phyloP scores from a whole-genome alignment of 139 green algal genomes.

The Auxenochlorella pyrenoidosa region DNA sequence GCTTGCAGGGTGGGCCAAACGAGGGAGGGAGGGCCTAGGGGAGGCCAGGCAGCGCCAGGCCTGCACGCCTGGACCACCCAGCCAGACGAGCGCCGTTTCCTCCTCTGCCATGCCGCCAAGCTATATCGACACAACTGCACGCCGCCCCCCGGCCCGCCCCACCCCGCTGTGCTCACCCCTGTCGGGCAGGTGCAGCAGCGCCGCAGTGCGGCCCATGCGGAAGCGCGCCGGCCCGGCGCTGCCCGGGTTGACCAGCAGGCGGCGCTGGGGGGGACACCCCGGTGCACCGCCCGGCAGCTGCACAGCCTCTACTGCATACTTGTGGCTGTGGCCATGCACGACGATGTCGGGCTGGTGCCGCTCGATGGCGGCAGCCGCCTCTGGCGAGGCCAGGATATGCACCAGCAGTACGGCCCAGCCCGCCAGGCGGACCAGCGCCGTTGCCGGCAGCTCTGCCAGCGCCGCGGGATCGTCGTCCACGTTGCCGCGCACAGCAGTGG shows the following conservation, averaged over 20 bases:
- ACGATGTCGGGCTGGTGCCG: slow-evolving; percentile 29
- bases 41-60: background rate
- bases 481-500: slow-evolving; percentile 21
- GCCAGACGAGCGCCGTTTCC: too few relatives aligned
- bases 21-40: background rate
- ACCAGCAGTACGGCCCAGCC: slow-evolving; percentile 22
- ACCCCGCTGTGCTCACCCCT: background rate
- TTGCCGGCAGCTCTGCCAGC: background rate
- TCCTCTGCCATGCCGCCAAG: too few relatives aligned
- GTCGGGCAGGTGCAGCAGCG: slow-evolving; percentile 12
- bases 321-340: slow-evolving; percentile 24
- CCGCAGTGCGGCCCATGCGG: slow-evolving; percentile 11
- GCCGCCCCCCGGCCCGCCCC: too few relatives aligned
- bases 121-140: too few relatives aligned
- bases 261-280: background rate
- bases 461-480: slow-evolving; percentile 19
- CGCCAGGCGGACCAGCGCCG: background rate
- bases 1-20: too few relatives aligned
- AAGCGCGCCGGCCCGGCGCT: slow-evolving; percentile 33
- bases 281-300: background rate
- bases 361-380: background rate
- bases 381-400: slow-evolving; percentile 19
- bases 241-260: slow-evolving; percentile 28
- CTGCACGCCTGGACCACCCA: background rate
- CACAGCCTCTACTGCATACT: background rate